Conservation (phyloP, 768 basidiomycete species). For the Boletales sp. region DNA sequence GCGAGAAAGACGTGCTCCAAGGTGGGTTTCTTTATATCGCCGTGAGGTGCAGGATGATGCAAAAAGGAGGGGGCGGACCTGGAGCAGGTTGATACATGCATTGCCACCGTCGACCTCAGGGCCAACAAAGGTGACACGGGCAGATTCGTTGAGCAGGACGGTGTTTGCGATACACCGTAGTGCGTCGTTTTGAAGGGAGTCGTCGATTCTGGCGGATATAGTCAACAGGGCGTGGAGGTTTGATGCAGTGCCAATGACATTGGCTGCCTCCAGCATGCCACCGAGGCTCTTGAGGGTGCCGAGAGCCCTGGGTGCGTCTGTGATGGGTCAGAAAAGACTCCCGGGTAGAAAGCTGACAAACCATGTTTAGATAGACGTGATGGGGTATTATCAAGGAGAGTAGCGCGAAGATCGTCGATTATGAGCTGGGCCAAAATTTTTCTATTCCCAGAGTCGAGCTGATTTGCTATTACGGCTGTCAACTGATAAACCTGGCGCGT, state of each 20-base stretch:
- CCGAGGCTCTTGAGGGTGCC: slow-evolving; percentile 73
- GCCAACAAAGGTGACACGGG: slow-evolving; percentile 53
- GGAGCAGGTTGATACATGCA: slow-evolving; percentile 50
- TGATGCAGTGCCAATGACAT: slow-evolving; percentile 48
- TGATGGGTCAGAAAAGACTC: background rate
- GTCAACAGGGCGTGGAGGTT: slow-evolving; percentile 58
- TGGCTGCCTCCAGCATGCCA: slow-evolving; percentile 65
- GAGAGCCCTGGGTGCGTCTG: slow-evolving; percentile 68
- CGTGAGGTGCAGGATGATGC: slow-evolving; percentile 2
- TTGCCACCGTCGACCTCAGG: slow-evolving; percentile 64
- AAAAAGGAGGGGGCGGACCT: slow-evolving; percentile 40
- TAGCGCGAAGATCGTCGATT: slow-evolving; percentile 53
- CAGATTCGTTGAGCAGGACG: slow-evolving; percentile 62
- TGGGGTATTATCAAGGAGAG: slow-evolving; percentile 35
- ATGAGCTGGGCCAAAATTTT: slow-evolving; percentile 54
- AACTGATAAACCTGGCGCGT: slow-evolving; percentile 5
- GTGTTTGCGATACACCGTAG: slow-evolving; percentile 79
- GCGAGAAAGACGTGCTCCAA: slow-evolving; percentile 71
- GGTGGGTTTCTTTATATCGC: slow-evolving; percentile 49
- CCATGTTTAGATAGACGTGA: slow-evolving; percentile 54
- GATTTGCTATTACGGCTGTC: slow-evolving; percentile 13
- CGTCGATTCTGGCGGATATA: slow-evolving; percentile 50
- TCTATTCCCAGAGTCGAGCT: slow-evolving; percentile 41
- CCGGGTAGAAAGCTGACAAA: slow-evolving; percentile 26
- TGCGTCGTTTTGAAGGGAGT: slow-evolving; percentile 61